Percentiles rank a stretch among this genome's conserved stretches.
Conservation (phyloP, 257 asterid genomes). For the Plectranthus barbatus region DNA sequence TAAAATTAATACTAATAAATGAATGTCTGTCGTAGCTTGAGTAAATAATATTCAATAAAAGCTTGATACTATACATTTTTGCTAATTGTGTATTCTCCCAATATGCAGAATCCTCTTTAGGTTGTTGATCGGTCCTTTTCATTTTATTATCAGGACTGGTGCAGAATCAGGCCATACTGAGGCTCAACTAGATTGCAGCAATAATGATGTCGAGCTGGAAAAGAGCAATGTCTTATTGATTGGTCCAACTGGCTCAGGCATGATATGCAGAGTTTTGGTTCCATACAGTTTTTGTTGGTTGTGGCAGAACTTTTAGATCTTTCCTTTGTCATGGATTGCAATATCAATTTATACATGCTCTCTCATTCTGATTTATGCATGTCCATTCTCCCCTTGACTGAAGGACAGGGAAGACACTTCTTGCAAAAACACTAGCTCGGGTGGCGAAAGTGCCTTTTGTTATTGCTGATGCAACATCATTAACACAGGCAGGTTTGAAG, state of each 20-base stretch:
- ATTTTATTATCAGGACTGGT: slow-evolving; percentile 36
- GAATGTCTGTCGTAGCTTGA: too few relatives aligned
- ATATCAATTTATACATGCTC: slow-evolving; percentile 2
- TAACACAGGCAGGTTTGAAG: slow-evolving; percentile 98
- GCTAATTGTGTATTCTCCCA: slow-evolving; percentile 6
- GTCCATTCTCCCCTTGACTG: slow-evolving; percentile 36
- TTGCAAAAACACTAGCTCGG: slow-evolving; percentile 95
- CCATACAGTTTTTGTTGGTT: slow-evolving; percentile 3
- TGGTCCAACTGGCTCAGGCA: slow-evolving; percentile 98
- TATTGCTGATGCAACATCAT: slow-evolving; percentile 84
- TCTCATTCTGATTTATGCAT: slow-evolving; percentile 27
- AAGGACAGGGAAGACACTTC: slow-evolving; percentile 93
- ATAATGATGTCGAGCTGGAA: slow-evolving; percentile 71
- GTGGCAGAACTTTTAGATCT: not conserved
- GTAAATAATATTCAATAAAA: not conserved
- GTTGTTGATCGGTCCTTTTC: slow-evolving; percentile 11
- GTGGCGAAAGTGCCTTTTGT: slow-evolving; percentile 84
- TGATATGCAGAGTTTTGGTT: slow-evolving; percentile 17
- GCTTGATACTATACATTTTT: not conserved
- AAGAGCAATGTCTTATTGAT: slow-evolving; percentile 87
- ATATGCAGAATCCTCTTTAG: not conserved
- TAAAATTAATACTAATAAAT: too few relatives aligned
- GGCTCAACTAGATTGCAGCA: slow-evolving; percentile 29
- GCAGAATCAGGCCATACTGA: slow-evolving; percentile 27
- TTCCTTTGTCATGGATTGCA: not conserved